Percentiles rank a stretch among this genome's conserved stretches.
Evolutionary conservation across 345 rosid species (phyloP).

Genomic region (Salix dunnii): DNA sequence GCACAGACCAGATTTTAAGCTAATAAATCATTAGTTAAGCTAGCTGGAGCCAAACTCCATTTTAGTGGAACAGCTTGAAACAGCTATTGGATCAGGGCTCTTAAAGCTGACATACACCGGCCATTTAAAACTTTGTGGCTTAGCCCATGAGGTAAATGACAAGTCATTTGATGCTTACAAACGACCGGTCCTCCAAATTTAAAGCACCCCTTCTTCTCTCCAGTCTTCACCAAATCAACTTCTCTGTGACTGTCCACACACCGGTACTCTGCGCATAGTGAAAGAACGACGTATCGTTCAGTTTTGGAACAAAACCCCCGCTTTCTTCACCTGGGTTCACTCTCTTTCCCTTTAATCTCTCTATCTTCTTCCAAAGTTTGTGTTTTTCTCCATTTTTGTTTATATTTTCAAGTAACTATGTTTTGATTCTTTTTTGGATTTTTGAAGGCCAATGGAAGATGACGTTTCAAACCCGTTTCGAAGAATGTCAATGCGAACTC

Average conservation of each 20-base stretch:
- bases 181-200: too few species aligned
- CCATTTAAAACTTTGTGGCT: too few species aligned
- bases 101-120: too few species aligned
- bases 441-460: conserved; percentile 53
- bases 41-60: too few species aligned
- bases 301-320: background rate
- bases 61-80: too few species aligned
- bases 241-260: background rate
- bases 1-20: too few species aligned
- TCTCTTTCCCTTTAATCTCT: background rate
- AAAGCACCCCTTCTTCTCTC: background rate
- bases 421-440: background rate
- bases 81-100: too few species aligned
- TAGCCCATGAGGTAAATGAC: too few species aligned
- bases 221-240: background rate
- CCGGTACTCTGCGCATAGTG: background rate
- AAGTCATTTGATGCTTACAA: too few species aligned
- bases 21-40: too few species aligned
- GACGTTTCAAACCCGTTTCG: conserved; percentile 52
- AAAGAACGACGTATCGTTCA: too few species aligned
- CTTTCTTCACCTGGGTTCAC: background rate
- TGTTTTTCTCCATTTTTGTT: background rate
- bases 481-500: conserved; percentile 79
- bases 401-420: background rate
- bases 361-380: background rate